phyloP scores from a whole-genome alignment of 495 filamentous ascomycete species.

The Xylaria castorea region DNA sequence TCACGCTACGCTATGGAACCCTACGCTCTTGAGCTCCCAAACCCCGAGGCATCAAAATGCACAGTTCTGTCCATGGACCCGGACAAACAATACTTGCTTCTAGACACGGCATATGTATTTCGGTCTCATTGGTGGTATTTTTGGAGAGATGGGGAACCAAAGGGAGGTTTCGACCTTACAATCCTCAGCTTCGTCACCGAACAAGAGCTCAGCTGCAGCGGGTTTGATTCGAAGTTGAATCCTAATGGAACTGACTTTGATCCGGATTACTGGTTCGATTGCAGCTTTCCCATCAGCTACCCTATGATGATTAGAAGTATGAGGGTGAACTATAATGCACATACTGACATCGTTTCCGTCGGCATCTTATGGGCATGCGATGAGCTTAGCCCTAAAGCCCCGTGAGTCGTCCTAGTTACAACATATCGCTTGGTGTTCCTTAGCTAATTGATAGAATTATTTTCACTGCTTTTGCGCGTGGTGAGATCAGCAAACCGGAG shows the following conservation, averaged over 20 bases:
- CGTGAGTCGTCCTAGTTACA: not conserved
- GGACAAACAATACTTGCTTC: not conserved
- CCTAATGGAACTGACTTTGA: slow-evolving; percentile 1
- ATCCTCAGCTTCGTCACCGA: not conserved
- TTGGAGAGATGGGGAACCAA: not conserved
- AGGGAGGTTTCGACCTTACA: not conserved
- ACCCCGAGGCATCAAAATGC: slow-evolving; percentile 1
- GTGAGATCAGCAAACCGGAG: not conserved
- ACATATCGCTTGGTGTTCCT: not conserved
- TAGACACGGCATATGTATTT: not conserved
- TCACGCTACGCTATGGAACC: slow-evolving; percentile 14
- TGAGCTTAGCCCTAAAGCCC: not conserved
- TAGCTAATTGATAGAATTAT: not conserved
- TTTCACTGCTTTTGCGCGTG: not conserved
- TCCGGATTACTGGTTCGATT: slow-evolving; percentile 1
- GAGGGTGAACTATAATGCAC: not conserved
- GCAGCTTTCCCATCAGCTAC: not conserved
- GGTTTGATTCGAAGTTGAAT: not conserved
- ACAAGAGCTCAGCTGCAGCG: not conserved
- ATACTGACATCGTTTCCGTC: not conserved
- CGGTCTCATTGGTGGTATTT: slow-evolving; percentile 1
- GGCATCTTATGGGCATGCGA: slow-evolving; percentile 1
- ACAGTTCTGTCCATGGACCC: not conserved
- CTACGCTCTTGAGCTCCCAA: slow-evolving; percentile 11
- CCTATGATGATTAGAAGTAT: not conserved